phyloP scores from a whole-genome alignment of 305 asterid species.

The Nicotiana rustica region DNA sequence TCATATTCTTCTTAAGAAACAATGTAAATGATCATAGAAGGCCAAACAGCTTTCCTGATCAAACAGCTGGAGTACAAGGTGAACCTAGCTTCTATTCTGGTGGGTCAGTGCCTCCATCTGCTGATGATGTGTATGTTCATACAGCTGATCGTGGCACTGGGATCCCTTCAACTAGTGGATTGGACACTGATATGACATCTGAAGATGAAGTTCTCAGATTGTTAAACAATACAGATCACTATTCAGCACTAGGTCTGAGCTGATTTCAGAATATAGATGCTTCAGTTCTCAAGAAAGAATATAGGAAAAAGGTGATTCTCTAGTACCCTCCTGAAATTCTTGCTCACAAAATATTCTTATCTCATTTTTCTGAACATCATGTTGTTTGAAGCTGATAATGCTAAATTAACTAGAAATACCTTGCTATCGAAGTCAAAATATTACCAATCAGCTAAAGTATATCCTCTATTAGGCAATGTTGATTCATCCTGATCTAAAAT shows the following conservation, averaged over 20 bases:
- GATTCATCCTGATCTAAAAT: too few species aligned
- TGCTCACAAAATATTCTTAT: background rate
- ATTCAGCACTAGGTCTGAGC: slow-evolving; percentile 81
- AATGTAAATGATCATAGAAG: slow-evolving; percentile 68
- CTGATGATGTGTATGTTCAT: slow-evolving; percentile 50
- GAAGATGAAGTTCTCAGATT: slow-evolving; percentile 83
- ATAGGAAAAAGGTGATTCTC: slow-evolving; percentile 80
- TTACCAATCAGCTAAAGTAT: too few species aligned
- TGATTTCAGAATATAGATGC: slow-evolving; percentile 73
- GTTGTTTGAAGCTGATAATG: slow-evolving; percentile 24
- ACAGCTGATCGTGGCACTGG: too few species aligned
- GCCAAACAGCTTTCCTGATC: slow-evolving; percentile 59
- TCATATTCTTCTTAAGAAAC: slow-evolving; percentile 69
- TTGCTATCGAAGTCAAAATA: background rate
- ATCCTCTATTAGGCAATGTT: too few species aligned
- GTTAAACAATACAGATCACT: slow-evolving; percentile 82
- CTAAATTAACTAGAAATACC: slow-evolving; percentile 5
- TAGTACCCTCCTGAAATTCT: background rate
- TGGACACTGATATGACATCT: slow-evolving; percentile 76
- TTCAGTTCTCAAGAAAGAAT: slow-evolving; percentile 79
- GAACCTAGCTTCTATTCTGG: slow-evolving; percentile 53
- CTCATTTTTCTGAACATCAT: slow-evolving; percentile 13
- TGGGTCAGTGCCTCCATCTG: slow-evolving; percentile 60
- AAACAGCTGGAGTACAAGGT: slow-evolving; percentile 64
- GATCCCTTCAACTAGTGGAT: slow-evolving; percentile 79